A percentile compares a stretch with the other conserved stretches of the same genome.
Conservation (phyloP, 2,329 filamentous ascomycete species). For the Coniella vitis region DNA sequence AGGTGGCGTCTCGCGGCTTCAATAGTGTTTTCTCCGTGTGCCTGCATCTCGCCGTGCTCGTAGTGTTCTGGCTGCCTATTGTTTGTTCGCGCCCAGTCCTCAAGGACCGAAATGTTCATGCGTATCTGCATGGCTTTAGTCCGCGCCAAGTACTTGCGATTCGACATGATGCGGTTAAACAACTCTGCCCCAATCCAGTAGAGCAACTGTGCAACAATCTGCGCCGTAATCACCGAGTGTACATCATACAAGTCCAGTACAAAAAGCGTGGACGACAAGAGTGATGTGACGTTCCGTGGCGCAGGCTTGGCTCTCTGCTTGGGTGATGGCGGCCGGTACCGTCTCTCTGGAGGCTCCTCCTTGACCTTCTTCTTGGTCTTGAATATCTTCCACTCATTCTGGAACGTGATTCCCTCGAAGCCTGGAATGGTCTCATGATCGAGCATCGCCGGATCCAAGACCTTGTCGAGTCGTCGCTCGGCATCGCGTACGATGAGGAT, state of each 20-base stretch:
- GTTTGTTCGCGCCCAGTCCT: slow-evolving; percentile 93
- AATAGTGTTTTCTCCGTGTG: slow-evolving; percentile 78
- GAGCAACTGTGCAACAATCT: slow-evolving; percentile 84
- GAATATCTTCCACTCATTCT: slow-evolving; percentile 98
- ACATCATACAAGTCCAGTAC: slow-evolving; percentile 98
- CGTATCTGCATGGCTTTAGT: slow-evolving; percentile 99
- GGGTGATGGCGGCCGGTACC: slow-evolving; percentile 85
- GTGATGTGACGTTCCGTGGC: slow-evolving; percentile 89
- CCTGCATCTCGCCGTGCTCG: slow-evolving; percentile 80
- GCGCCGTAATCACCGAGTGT: slow-evolving; percentile 89
- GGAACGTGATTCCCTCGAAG: slow-evolving; percentile 93
- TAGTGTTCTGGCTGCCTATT: slow-evolving; percentile 94
- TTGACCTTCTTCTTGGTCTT: slow-evolving; percentile 86
- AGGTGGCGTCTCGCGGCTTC: slow-evolving; percentile 80
- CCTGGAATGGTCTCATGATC: slow-evolving; percentile 98
- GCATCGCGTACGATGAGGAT: slow-evolving; percentile 95
- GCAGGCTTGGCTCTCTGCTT: slow-evolving; percentile 88
- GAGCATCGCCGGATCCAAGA: slow-evolving; percentile 86
- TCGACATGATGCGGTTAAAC: slow-evolving; percentile 97
- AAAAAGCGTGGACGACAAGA: slow-evolving; percentile 92
- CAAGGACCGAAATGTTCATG: slow-evolving; percentile 93
- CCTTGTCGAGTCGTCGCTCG: slow-evolving; percentile 91
- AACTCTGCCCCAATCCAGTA: slow-evolving; percentile 96
- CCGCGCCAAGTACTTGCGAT: slow-evolving; percentile 84
- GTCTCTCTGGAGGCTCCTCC: slow-evolving; percentile 82